Conservation (phyloP, 139 green algal genomes). For the Chlamydomonas sphaeroides region DNA sequence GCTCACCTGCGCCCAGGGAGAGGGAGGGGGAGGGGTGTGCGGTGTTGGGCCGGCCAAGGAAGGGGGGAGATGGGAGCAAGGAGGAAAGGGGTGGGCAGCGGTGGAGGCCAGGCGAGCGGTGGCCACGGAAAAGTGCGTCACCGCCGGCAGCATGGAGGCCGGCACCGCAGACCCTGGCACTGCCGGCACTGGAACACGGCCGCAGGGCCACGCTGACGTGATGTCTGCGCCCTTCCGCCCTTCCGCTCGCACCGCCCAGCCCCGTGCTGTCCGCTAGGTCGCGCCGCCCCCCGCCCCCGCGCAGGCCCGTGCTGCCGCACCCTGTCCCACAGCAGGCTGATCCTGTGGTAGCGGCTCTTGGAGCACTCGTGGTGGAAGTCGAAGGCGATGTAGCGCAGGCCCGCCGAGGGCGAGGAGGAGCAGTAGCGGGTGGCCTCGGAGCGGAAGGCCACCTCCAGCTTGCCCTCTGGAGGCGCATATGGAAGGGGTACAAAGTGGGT, state of each 20-base stretch:
- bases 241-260: not conserved
- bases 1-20: conserved; percentile 36
- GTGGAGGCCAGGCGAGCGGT: too few relatives aligned
- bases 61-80: too few relatives aligned
- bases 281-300: not conserved
- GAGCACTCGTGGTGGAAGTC: conserved; percentile 93
- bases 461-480: conserved; percentile 78
- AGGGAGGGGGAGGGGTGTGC: too few relatives aligned
- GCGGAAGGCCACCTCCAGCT: conserved; percentile 71
- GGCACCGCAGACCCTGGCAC: too few relatives aligned
- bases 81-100: too few relatives aligned
- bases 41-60: too few relatives aligned
- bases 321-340: conserved; percentile 77
- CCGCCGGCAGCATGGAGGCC: too few relatives aligned
- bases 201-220: too few relatives aligned
- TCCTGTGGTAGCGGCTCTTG: conserved; percentile 73
- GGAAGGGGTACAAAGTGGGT: not conserved
- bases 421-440: conserved; percentile 35
- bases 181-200: too few relatives aligned
- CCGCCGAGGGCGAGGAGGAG: not conserved
- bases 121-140: too few relatives aligned
- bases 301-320: not conserved
- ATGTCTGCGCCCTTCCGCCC: too few relatives aligned
- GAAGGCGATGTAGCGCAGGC: conserved; percentile 74
- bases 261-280: not conserved